Evolutionary conservation across 176 grass and related monocot species (phyloP).

Genomic region (Elaeis guineensis): DNA sequence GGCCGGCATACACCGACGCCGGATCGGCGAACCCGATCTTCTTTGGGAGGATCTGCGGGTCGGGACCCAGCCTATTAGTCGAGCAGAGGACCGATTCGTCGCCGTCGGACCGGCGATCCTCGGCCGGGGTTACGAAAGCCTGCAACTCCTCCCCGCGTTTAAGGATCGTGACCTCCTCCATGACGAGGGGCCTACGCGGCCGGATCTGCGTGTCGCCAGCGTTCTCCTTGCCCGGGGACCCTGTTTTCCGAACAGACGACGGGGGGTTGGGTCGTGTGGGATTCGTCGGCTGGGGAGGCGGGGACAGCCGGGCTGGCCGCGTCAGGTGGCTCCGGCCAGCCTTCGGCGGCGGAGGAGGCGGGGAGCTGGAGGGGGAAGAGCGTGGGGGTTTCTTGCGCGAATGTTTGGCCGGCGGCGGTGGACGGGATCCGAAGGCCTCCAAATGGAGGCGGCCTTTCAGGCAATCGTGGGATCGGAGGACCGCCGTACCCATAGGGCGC

Average conservation of each 20-base stretch:
- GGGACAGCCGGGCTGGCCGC: neutral
- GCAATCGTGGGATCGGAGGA: slow-evolving; percentile 39
- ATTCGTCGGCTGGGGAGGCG: neutral
- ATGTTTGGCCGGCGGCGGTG: neutral
- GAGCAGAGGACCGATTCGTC: neutral
- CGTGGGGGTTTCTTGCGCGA: slow-evolving; percentile 18
- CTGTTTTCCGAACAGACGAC: slow-evolving; percentile 13
- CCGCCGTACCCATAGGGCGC: slow-evolving; percentile 30
- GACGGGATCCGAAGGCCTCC: slow-evolving; percentile 25
- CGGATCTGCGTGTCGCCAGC: too few relatives aligned
- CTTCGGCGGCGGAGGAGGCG: neutral
- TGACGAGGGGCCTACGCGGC: slow-evolving; percentile 16
- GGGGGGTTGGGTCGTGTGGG: neutral
- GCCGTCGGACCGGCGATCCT: neutral
- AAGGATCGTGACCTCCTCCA: slow-evolving; percentile 52
- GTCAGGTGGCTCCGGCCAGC: neutral
- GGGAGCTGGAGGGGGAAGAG: slow-evolving; percentile 1
- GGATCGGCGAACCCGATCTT: slow-evolving; percentile 9
- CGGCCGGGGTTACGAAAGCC: neutral
- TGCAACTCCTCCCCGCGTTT: slow-evolving; percentile 51
- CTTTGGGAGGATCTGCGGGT: slow-evolving; percentile 6
- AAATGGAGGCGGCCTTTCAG: slow-evolving; percentile 30
- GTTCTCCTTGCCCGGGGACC: slow-evolving; percentile 16
- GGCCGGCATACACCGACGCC: slow-evolving; percentile 17
- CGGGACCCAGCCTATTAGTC: slow-evolving; percentile 7